Conservation (phyloP, 495 filamentous ascomycete species). For the Aspergillus panamensis region DNA sequence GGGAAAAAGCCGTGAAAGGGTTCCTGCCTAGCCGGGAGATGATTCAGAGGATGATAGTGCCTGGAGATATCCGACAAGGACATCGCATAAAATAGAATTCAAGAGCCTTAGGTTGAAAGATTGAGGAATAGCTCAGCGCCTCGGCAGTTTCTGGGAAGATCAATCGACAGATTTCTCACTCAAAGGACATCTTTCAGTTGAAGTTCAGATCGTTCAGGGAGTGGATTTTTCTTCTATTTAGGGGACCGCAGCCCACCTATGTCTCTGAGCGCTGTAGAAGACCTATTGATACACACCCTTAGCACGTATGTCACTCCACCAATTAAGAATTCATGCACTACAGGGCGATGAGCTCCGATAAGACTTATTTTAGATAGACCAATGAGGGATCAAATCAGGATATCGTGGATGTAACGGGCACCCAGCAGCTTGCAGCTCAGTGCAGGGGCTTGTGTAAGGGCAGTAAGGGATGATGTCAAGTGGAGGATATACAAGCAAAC, state of each 20-base stretch:
- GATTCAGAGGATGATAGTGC: conserved; percentile 39
- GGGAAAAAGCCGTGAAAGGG: conserved; percentile 17
- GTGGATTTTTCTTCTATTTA: not conserved
- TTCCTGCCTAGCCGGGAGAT: conserved; percentile 35
- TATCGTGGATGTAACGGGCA: not conserved
- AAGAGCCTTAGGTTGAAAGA: conserved; percentile 3
- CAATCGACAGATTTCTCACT: conserved; percentile 5
- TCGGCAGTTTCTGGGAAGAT: conserved; percentile 12
- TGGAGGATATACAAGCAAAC: not conserved
- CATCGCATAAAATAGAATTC: conserved; percentile 34
- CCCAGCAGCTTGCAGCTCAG: not conserved
- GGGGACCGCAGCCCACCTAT: not conserved
- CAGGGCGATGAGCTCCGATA: not conserved
- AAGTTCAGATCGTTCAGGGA: not conserved
- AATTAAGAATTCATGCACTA: not conserved
- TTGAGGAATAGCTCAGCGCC: conserved; percentile 15
- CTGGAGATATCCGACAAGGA: conserved; percentile 41
- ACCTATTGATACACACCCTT: conserved; percentile 10
- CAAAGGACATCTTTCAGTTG: conserved; percentile 21
- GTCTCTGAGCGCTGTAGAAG: conserved; percentile 3
- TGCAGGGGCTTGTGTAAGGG: not conserved
- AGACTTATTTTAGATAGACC: not conserved
- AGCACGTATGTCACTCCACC: conserved; percentile 3
- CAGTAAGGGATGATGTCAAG: not conserved
- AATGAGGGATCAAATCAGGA: not conserved